phyloP scores from a whole-genome alignment of 2,329 filamentous ascomycete genomes.

The Hypoxylon sp. region DNA sequence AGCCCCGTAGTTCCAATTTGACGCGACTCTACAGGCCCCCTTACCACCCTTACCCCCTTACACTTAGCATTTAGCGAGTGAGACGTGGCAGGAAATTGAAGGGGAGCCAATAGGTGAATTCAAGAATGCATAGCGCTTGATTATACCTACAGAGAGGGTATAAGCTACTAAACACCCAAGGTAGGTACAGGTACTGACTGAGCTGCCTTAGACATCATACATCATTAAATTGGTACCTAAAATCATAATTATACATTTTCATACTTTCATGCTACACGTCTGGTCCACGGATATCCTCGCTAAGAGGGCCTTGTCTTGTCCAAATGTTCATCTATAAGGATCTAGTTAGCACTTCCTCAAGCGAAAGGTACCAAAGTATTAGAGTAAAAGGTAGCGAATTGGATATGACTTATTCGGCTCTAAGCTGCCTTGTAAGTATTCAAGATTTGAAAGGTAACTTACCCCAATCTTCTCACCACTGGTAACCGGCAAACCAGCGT shows the following conservation, averaged over 20 bases:
- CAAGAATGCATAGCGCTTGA: background rate
- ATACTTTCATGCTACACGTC: constrained; percentile 38
- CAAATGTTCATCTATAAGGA: constrained; percentile 63
- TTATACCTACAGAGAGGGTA: background rate
- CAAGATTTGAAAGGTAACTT: constrained; percentile 8
- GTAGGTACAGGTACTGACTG: no score
- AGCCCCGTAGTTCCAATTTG: background rate
- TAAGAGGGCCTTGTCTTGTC: constrained; percentile 62
- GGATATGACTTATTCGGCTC: background rate
- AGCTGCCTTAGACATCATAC: background rate
- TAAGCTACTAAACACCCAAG: constrained; percentile 6
- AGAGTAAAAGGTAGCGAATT: background rate
- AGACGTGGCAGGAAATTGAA: background rate
- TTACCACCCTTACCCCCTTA: background rate
- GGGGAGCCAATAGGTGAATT: constrained; percentile 3
- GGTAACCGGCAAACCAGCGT: constrained; percentile 64
- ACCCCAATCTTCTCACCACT: constrained; percentile 63
- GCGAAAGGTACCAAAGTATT: no score
- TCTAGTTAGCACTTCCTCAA: constrained; percentile 16
- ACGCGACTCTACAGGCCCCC: background rate
- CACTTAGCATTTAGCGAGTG: background rate
- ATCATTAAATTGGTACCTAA: background rate
- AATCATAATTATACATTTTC: background rate
- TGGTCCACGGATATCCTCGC: constrained; percentile 54
- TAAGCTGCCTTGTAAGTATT: no score